Evolutionary conservation across 768 basidiomycete genomes (phyloP), one percentile per base, ranked within the genome.

Genomic region (Phallus indusiatus): DNA sequence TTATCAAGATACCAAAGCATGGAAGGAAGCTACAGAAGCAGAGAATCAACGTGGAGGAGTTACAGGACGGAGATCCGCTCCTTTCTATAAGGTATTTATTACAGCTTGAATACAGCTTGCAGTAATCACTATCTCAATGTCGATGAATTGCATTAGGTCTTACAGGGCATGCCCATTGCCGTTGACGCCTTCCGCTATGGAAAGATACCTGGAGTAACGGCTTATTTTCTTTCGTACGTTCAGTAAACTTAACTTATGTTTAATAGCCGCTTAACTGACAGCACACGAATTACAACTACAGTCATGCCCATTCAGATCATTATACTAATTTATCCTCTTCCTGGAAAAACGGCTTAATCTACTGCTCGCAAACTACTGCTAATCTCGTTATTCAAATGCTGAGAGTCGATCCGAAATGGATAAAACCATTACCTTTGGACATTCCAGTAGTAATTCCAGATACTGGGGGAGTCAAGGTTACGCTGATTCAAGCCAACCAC

Each of bases 141-240:
- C 28, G 51, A 20, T n/a, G 42, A 28, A 1, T 7, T 34, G 5
- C 22, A 28, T 10, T 56, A 73, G 70, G 73, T 78, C 21, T 69
- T 98, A 64, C 88, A 91, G 65, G 95, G 96, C 1, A 96, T 98
- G 94, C 93, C 94, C 9, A 88, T 99, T 22, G 93, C 95, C 16
- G 96, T 99, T 0, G 96, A 99, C 68, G 96, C 94, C 1, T 99
- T 99, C 72, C 82, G 86, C 37, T 99, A 97, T 68, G 96, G 95
- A 6, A 76, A 78, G 24, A 94, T 99, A 53, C 94, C 94, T 5
- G 84, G 83, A 10, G 82, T 98, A 22, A 89, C 82, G 28, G 90
- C 94, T 0, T 97, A 97, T 70, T 92, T 96, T 64, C 71, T 97
- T 62, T 92, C 93, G 94, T 94, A 66, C 61, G 78, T 65, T 50